phyloP scores from a whole-genome alignment of 2,329 filamentous ascomycete species.

The Neonectria neomacrospora region DNA sequence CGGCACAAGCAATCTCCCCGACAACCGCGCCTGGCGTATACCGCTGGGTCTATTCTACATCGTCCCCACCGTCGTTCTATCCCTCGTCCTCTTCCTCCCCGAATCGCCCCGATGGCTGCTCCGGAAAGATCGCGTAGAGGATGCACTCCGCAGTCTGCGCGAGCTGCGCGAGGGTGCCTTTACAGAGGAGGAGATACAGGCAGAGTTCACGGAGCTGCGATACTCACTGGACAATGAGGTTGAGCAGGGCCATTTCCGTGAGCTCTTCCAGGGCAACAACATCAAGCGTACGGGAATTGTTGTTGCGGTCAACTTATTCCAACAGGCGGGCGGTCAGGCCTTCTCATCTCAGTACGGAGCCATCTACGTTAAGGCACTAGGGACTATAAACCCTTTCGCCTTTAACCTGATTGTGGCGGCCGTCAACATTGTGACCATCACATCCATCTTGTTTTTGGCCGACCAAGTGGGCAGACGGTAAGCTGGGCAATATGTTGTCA shows the following conservation, averaged over 20 bases:
- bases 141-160: slow-evolving; percentile 27
- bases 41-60: slow-evolving; percentile 41
- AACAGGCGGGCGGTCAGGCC: slow-evolving; percentile 43
- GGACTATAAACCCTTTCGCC: slow-evolving; percentile 44
- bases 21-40: slow-evolving; percentile 38
- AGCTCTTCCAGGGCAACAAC: slow-evolving; percentile 26
- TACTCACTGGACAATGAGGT: slow-evolving; percentile 30
- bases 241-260: slow-evolving; percentile 27
- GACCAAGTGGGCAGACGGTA: slow-evolving; percentile 25
- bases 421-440: slow-evolving; percentile 14
- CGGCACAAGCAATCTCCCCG: slow-evolving; percentile 34
- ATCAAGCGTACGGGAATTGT: slow-evolving; percentile 41
- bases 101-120: slow-evolving; percentile 44
- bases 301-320: slow-evolving; percentile 44
- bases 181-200: slow-evolving; percentile 34
- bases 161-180: slow-evolving; percentile 26
- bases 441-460: background rate
- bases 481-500: slow-evolving; percentile 13
- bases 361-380: slow-evolving; percentile 42
- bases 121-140: slow-evolving; percentile 29
- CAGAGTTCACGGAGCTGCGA: slow-evolving; percentile 28
- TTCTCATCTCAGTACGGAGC: slow-evolving; percentile 45
- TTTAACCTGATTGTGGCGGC: slow-evolving; percentile 29
- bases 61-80: slow-evolving; percentile 28
- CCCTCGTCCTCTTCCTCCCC: slow-evolving; percentile 36